phyloP scores from a whole-genome alignment of 495 filamentous ascomycete genomes.

The Opeltia flavorubescens region DNA sequence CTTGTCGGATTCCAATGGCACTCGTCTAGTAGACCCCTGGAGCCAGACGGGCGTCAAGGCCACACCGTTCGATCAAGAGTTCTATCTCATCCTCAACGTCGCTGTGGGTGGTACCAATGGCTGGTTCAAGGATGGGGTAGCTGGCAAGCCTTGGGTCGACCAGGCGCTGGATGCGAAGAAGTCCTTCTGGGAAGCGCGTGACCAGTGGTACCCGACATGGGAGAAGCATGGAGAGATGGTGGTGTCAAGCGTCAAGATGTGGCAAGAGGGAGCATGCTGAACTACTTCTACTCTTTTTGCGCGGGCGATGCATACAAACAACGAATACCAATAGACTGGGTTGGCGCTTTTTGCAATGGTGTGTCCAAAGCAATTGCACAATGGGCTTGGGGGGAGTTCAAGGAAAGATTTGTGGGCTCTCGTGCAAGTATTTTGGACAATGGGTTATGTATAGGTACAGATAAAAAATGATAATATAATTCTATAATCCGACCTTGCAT shows the following conservation, averaged over 20 bases:
- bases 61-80: constrained; percentile 69
- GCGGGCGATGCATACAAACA: background rate
- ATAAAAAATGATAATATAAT: background rate
- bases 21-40: constrained; percentile 54
- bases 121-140: constrained; percentile 61
- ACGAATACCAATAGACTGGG: constrained; percentile 2
- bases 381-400: background rate
- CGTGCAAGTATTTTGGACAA: too few species aligned
- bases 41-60: constrained; percentile 35
- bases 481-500: too few species aligned
- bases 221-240: constrained; percentile 48
- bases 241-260: constrained; percentile 64
- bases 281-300: background rate
- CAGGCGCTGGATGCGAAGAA: constrained; percentile 43
- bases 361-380: background rate
- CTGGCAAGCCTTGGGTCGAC: constrained; percentile 72
- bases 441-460: too few species aligned
- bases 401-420: too few species aligned
- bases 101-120: constrained; percentile 75
- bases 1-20: constrained; percentile 50
- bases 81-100: constrained; percentile 72
- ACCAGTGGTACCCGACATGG: constrained; percentile 68
- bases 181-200: constrained; percentile 58
- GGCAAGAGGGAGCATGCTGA: constrained; percentile 39
- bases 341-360: background rate